Evolutionary conservation across 1,284 basidiomycete genomes (phyloP).

Genomic region (Malassezia slooffiae): DNA sequence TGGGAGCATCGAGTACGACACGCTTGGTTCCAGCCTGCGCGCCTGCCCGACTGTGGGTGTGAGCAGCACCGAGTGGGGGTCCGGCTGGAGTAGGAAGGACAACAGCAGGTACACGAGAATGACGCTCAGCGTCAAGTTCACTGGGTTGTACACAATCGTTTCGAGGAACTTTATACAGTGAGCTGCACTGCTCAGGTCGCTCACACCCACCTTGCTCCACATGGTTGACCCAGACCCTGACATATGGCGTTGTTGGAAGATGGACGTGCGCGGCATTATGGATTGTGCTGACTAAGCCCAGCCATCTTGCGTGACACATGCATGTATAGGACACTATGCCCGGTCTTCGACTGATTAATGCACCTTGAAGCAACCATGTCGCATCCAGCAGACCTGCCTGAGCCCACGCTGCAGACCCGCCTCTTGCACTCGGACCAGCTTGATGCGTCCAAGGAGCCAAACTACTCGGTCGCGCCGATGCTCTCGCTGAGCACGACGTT

Average conservation of each 20-base stretch:
- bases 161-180: too few relatives aligned
- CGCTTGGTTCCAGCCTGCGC: background rate
- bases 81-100: background rate
- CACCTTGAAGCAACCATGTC: too few relatives aligned
- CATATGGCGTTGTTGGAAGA: too few relatives aligned
- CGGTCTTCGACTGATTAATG: too few relatives aligned
- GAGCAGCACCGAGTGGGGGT: background rate
- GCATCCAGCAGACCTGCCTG: too few relatives aligned
- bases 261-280: too few relatives aligned
- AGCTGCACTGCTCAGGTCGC: too few relatives aligned
- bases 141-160: constrained; percentile 1
- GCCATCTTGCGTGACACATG: too few relatives aligned
- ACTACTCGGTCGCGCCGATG: constrained; percentile 28
- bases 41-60: constrained; percentile 3
- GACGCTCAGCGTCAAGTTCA: constrained; percentile 2
- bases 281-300: too few relatives aligned
- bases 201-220: too few relatives aligned
- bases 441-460: constrained; percentile 10
- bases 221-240: too few relatives aligned
- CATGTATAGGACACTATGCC: too few relatives aligned
- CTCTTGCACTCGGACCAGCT: constrained; percentile 26
- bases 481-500: constrained; percentile 34
- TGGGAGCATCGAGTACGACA: constrained; percentile 31
- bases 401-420: constrained; percentile 17
- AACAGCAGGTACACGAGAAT: background rate